These are phyloP conservation scores for Lathyrus sativus DNA, from an alignment of 306 rosid species.

Conservation along the genomic window DNA sequence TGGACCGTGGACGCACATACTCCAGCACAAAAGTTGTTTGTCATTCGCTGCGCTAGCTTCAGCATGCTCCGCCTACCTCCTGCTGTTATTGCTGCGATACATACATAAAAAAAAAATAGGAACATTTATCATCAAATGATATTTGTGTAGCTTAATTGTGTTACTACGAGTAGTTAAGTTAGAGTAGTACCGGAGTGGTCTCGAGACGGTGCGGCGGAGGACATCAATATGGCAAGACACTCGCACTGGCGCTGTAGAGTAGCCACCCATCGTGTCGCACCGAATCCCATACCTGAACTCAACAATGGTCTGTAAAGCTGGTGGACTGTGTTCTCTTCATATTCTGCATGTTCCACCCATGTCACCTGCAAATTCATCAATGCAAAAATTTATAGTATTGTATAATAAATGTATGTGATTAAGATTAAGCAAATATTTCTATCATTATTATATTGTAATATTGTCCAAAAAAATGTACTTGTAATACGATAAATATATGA, in stretches of 20 bases:
- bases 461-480: too few relatives aligned
- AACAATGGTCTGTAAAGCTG: slow-evolving; percentile 72
- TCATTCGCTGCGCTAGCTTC: slow-evolving; percentile 94
- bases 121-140: background rate
- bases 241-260: slow-evolving; percentile 90
- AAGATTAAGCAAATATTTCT: background rate
- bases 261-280: slow-evolving; percentile 88
- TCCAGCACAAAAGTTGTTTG: slow-evolving; percentile 93
- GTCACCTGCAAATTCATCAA: slow-evolving; percentile 63
- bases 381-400: background rate
- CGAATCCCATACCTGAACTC: slow-evolving; percentile 89
- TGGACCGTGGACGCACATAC: slow-evolving; percentile 93
- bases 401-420: background rate
- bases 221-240: slow-evolving; percentile 87
- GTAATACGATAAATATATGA: background rate
- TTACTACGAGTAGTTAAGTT: background rate
- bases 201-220: slow-evolving; percentile 60
- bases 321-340: slow-evolving; percentile 84
- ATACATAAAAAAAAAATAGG: background rate
- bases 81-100: slow-evolving; percentile 51
- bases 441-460: background rate
- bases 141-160: background rate
- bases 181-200: slow-evolving; percentile 68
- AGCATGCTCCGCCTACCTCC: slow-evolving; percentile 89
- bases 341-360: slow-evolving; percentile 96